Conservation (phyloP, 2,329 filamentous ascomycete species). For the Anisogramma anomala region DNA sequence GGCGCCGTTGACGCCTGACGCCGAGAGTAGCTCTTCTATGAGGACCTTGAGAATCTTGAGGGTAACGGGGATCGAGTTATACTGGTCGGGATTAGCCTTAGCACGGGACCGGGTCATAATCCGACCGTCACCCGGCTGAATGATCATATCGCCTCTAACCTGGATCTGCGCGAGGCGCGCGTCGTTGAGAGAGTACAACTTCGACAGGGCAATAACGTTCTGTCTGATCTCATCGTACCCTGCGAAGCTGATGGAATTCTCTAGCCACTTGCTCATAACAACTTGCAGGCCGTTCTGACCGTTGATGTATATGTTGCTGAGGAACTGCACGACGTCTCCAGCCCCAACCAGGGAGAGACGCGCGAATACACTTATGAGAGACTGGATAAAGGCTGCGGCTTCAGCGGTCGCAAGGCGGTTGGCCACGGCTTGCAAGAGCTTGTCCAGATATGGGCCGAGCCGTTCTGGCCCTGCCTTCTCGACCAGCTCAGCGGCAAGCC, state of each 20-base stretch:
- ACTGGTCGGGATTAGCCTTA: conserved; percentile 79
- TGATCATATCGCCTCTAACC: conserved; percentile 86
- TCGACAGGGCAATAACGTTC: conserved; percentile 89
- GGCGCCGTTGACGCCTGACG: conserved; percentile 53
- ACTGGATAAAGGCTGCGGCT: conserved; percentile 86
- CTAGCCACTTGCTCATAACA: conserved; percentile 88
- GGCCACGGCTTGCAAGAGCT: conserved; percentile 81
- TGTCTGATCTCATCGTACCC: conserved; percentile 95
- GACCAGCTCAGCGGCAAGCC: conserved; percentile 84
- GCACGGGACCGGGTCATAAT: conserved; percentile 93
- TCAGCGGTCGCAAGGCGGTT: conserved; percentile 71
- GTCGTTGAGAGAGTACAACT: conserved; percentile 80
- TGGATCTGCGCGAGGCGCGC: conserved; percentile 63
- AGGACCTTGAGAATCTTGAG: conserved; percentile 96
- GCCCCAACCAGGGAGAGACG: conserved; percentile 76
- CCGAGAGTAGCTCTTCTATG: conserved; percentile 78
- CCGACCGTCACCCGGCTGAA: conserved; percentile 56
- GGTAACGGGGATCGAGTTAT: conserved; percentile 73
- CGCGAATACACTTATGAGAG: conserved; percentile 88
- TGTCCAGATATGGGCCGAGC: conserved; percentile 78
- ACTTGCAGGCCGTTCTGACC: conserved; percentile 75
- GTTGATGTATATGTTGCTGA: conserved; percentile 71
- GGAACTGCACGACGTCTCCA: conserved; percentile 81
- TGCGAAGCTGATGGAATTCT: conserved; percentile 95
- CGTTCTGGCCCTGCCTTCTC: conserved; percentile 89